phyloP scores from a whole-genome alignment of 352 stramenopile species.

The Phytophthora pini region DNA sequence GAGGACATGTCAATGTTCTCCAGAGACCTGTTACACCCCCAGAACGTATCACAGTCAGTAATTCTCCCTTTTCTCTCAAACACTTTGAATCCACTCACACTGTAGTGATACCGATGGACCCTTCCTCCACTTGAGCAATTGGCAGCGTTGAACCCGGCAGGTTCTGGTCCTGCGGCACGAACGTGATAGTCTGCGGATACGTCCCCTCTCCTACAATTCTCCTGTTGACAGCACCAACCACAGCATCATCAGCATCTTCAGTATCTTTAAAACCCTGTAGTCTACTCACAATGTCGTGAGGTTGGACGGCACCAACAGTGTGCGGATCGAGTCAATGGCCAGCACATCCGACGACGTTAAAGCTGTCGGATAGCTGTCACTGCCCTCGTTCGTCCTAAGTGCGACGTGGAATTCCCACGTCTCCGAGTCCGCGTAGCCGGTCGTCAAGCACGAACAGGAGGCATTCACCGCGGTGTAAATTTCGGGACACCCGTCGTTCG shows the following conservation, averaged over 20 bases:
- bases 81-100: slow-evolving; percentile 19
- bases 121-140: slow-evolving; percentile 19
- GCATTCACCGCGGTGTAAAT: slow-evolving; percentile 36
- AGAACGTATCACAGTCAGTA: neutral
- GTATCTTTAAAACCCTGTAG: neutral
- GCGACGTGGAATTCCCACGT: slow-evolving; percentile 37
- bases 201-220: slow-evolving; percentile 29
- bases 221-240: slow-evolving; percentile 4
- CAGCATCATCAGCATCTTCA: neutral
- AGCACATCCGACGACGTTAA: slow-evolving; percentile 28
- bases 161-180: slow-evolving; percentile 34
- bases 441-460: slow-evolving; percentile 37
- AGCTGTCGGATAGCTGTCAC: slow-evolving; percentile 27
- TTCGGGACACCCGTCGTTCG: slow-evolving; percentile 36
- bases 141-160: slow-evolving; percentile 35
- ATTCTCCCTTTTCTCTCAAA: neutral
- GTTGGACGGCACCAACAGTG: slow-evolving; percentile 31
- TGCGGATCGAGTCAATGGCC: slow-evolving; percentile 38
- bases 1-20: slow-evolving; percentile 43
- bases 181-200: slow-evolving; percentile 32
- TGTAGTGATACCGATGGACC: slow-evolving; percentile 27
- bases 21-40: slow-evolving; percentile 20
- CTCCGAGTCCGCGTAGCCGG: slow-evolving; percentile 22
- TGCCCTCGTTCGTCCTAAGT: slow-evolving; percentile 14
- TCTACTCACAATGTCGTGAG: slow-evolving; percentile 35